Evolutionary conservation across 2,329 filamentous ascomycete genomes (phyloP), one percentile per base, ranked within the genome.

Genomic region (Ceratocystis eucalypticola): DNA sequence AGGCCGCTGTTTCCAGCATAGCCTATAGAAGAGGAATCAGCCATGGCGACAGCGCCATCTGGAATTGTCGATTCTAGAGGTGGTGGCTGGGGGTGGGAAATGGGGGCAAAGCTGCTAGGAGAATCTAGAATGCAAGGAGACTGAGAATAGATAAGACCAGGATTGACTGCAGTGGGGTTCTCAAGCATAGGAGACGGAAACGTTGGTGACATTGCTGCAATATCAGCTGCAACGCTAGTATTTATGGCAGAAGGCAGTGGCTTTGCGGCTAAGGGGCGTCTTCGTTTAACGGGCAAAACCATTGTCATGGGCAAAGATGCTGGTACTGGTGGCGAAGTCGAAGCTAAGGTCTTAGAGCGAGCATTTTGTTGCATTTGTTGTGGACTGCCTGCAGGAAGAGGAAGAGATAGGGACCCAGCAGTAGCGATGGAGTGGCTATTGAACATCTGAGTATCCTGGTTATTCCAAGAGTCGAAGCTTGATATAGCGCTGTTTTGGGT

Each of bases 141-240:
- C 28, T 68, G 81, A 79, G 10, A 81, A 71, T 84, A 82, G 6
- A 87, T 74, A 17, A 87, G 75, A 6, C 82, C 84, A 1, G 84
- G 84, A 70, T 87, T 78, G 5, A 87, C 83, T n/a, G 77, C 80
- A 8, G 66, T 64, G 7, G 66, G 55, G 50, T 65, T 61, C n/a
- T 53, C 30, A 10, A 55, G 50, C 22, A 61, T 67, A 2, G 77
- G 72, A 3, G 75, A 72, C 33, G 76, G 72, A 68, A 80, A 82
- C 5, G 76, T 76, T 22, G 74, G 72, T 3, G 75, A 73, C 69
- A 78, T 77, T 68, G 79, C 70, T 20, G 63, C 45, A 62, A 45
- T 20, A 46, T 22, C 55, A 45, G 46, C 33, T 41, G 63, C 33
- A 28, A 30, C 63, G 25, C 10, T 15, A 25, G 53, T 57, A 10